Conservation (phyloP, 2,329 filamentous ascomycete species). For the Fusarium heterosporum region DNA sequence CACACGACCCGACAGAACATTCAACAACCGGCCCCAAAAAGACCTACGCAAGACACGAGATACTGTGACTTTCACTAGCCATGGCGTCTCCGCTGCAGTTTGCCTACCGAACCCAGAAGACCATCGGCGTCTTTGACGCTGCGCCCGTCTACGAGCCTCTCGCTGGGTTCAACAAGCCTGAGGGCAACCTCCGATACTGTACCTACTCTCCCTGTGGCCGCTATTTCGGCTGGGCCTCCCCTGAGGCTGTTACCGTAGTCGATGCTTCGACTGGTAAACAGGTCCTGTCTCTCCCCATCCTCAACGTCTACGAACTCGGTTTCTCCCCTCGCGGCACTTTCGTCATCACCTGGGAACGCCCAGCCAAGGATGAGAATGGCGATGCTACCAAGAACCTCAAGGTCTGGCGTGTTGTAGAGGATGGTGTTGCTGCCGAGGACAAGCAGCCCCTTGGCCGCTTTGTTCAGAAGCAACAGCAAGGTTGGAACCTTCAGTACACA, state of each 20-base stretch:
- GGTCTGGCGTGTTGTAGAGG: conserved; percentile 89
- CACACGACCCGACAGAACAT: conserved; percentile 44
- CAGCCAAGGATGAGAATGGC: conserved; percentile 90
- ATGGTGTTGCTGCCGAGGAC: conserved; percentile 68
- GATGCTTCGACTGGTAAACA: conserved; percentile 82
- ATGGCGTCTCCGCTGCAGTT: conserved; percentile 96
- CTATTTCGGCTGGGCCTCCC: conserved; percentile 95
- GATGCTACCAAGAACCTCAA: conserved; percentile 97
- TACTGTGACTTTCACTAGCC: conserved; percentile 89
- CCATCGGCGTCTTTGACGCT: conserved; percentile 92
- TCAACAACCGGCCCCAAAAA: conserved; percentile 46
- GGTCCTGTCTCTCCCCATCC: conserved; percentile 78
- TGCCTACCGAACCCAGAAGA: conserved; percentile 97
- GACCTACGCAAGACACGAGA: conserved; percentile 49
- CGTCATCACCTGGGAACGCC: conserved; percentile 96
- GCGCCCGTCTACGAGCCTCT: conserved; percentile 88
- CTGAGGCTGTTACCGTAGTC: conserved; percentile 85
- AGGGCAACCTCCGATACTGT: conserved; percentile 95
- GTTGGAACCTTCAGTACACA: conserved; percentile 98
- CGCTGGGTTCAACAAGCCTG: conserved; percentile 84
- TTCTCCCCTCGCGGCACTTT: conserved; percentile 95
- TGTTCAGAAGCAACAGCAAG: conserved; percentile 94
- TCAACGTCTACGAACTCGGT: conserved; percentile 91
- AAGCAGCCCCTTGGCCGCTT: conserved; percentile 86
- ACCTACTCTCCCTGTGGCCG: conserved; percentile 95